A percentile compares a stretch with the other conserved stretches of the same genome.
Conservation (phyloP, 768 basidiomycete genomes). For the Tubosaeta sp. region DNA sequence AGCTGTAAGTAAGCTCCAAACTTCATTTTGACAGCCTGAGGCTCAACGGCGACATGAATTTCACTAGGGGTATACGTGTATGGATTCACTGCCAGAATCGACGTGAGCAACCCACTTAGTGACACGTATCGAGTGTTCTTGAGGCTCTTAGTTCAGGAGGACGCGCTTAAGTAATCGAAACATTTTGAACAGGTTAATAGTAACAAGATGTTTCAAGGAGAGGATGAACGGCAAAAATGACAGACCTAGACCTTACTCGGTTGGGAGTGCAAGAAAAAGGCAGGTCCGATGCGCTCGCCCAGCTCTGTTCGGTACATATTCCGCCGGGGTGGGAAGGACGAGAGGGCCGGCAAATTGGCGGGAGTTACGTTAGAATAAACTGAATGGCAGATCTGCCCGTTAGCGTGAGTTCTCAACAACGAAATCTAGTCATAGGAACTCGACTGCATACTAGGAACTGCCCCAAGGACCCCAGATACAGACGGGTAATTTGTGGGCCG, state of each 20-base stretch:
- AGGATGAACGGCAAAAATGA: slow-evolving; percentile 4
- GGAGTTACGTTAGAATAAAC: slow-evolving; percentile 5
- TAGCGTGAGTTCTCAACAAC: neutral
- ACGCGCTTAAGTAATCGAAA: slow-evolving; percentile 8
- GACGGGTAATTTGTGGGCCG: neutral
- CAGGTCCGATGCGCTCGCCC: slow-evolving; percentile 16
- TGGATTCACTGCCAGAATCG: neutral
- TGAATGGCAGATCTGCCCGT: slow-evolving; percentile 12
- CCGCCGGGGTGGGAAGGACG: slow-evolving; percentile 1
- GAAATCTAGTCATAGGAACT: neutral
- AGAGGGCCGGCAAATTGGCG: neutral
- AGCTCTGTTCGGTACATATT: slow-evolving; percentile 10
- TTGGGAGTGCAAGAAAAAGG: neutral
- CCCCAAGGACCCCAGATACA: neutral
- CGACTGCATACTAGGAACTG: neutral
- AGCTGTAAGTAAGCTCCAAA: neutral
- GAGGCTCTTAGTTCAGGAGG: neutral
- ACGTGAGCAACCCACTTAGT: neutral
- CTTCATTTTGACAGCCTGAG: neutral
- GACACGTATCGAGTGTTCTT: neutral
- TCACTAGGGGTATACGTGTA: neutral
- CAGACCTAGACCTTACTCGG: neutral
- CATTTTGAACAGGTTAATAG: neutral
- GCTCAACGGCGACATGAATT: neutral
- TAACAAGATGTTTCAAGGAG: slow-evolving; percentile 13